These are phyloP conservation scores for Ocimum tenuiflorum DNA, from an alignment of 257 asterid species.

Conservation along the genomic window DNA sequence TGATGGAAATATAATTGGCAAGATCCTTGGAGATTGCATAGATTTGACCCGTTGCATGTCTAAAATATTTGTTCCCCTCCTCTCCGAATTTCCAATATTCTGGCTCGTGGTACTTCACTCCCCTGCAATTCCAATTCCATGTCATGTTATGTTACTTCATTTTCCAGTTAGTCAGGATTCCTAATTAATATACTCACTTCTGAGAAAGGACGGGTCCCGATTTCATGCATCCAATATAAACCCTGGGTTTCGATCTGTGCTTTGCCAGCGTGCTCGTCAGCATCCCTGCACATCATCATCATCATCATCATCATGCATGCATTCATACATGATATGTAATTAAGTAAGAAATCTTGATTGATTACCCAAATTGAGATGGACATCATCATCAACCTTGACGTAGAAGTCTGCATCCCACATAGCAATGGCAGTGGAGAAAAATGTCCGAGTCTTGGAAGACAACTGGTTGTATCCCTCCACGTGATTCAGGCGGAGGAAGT, in stretches of 20 bases:
- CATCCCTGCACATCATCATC: constrained; percentile 24
- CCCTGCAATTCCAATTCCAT: too few species aligned
- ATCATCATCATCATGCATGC: too few species aligned
- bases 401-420: constrained; percentile 75
- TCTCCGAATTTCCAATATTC: constrained; percentile 84
- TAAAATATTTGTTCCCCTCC: constrained; percentile 71
- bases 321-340: background rate
- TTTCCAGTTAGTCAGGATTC: too few species aligned
- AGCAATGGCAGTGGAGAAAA: constrained; percentile 51
- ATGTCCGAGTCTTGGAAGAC: constrained; percentile 54
- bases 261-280: constrained; percentile 37
- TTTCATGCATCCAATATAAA: constrained; percentile 86
- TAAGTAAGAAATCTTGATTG: too few species aligned
- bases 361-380: constrained; percentile 55
- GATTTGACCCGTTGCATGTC: constrained; percentile 86
- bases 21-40: constrained; percentile 71
- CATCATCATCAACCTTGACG: constrained; percentile 74
- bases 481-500: constrained; percentile 56
- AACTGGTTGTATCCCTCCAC: constrained; percentile 60
- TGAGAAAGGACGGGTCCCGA: constrained; percentile 69
- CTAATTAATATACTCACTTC: constrained; percentile 35
- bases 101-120: constrained; percentile 71
- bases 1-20: constrained; percentile 58
- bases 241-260: constrained; percentile 52
- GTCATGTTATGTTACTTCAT: too few species aligned